Base-by-base conservation (phyloP, 73 alveolate species). In the Tetrahymena elliotti region DNA sequence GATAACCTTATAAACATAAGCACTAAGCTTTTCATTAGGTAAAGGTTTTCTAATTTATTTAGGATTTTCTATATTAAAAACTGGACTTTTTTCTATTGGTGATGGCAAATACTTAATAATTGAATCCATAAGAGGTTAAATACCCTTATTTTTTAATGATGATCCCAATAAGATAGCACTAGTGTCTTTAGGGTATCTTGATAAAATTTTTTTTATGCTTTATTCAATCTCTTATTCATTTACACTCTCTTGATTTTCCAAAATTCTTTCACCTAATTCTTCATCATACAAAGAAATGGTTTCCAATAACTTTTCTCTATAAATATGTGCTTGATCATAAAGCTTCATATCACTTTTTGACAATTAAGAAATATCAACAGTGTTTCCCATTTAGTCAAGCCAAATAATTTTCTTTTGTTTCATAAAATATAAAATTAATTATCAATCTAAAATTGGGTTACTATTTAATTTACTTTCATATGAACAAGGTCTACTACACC, bases 121-220 rank as follows among this genome's bases (percentile, higher is more conserved):
- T 4, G 97, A 98, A 83, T 98, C 99, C 38, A 98, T 83, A 1
- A 98, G 84, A 33, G 99, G 99, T 93, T 98, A 96, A 1, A 98
- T 93, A 0, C 99, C 99, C 93, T 98, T 94, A 95, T 98, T 98
- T 53, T 97, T 98, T 33, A 98, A 92, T n/a, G 99, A 97, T 33
- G 98, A 93, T 15, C 99, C 99, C 31, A 98, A 93, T 83, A 95
- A 97, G 6, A 98, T 95, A 22, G 99, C 99, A 33, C 95, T 40
- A 53, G 98, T 93, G 95, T 83, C 54, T 95, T 82, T 40, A 93
- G 96, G 83, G 95, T 94, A 41, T 36, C 37, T 9, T 68, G 37
- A 35, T 39, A 97, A 83, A 35, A 97, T 94, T 39, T 94, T 53
- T 68, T 97, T 97, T 4, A 98, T 93, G 0, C 99, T 96, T 15